Percentiles rank a stretch among this genome's conserved stretches.
phyloP scores from a whole-genome alignment of 805 yeast species.

The Hanseniaspora meyeri region DNA sequence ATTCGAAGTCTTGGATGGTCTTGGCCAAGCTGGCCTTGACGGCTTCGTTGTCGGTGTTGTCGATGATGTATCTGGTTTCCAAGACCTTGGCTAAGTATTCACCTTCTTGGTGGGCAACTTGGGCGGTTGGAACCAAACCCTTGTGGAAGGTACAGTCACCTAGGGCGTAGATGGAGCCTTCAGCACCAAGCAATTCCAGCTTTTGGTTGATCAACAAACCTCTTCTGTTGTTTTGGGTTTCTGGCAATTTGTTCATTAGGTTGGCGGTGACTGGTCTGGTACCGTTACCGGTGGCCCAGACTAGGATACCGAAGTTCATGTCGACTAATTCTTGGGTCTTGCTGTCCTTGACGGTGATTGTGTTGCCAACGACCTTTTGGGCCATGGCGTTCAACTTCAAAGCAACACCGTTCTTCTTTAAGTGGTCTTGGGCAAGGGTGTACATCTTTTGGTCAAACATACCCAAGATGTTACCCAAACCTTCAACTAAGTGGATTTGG shows the following conservation, averaged over 20 bases:
- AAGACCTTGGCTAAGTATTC: constrained; percentile 62
- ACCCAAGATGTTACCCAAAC: constrained; percentile 74
- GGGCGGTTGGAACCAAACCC: constrained; percentile 90
- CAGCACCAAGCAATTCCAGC: constrained; percentile 69
- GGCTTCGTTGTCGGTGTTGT: constrained; percentile 32
- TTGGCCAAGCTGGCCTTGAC: constrained; percentile 35
- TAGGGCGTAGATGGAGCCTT: constrained; percentile 64
- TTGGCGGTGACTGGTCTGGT: constrained; percentile 63
- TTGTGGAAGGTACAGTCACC: constrained; percentile 90
- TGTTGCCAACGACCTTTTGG: constrained; percentile 61
- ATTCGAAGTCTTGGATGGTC: constrained; percentile 52
- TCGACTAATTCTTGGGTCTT: constrained; percentile 53
- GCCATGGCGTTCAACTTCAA: constrained; percentile 79
- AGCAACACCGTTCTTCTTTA: constrained; percentile 55
- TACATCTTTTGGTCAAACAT: constrained; percentile 59
- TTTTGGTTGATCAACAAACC: constrained; percentile 79
- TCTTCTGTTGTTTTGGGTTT: constrained; percentile 75
- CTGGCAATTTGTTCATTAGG: constrained; percentile 56
- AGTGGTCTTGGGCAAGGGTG: constrained; percentile 67
- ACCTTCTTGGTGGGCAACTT: constrained; percentile 94
- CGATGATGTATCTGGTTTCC: constrained; percentile 50
- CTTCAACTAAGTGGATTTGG: constrained; percentile 77
- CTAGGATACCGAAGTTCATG: constrained; percentile 82
- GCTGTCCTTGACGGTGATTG: constrained; percentile 59
- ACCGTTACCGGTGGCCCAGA: constrained; percentile 97